Base-by-base conservation (phyloP, 2,329 filamentous ascomycete genomes). In the Spiromastix sp. region DNA sequence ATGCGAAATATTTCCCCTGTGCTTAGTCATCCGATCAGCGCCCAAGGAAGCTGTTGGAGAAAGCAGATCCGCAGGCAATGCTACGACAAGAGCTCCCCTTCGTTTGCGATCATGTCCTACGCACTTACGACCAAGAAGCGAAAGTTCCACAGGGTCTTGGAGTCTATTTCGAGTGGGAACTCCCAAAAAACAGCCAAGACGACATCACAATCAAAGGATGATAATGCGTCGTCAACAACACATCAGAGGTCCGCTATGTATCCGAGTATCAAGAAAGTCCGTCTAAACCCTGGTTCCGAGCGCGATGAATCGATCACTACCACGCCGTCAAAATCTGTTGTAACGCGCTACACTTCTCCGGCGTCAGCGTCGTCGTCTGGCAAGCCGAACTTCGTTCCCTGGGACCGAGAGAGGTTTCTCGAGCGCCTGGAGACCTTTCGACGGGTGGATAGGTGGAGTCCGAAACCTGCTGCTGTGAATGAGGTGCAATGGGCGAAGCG, bases 401-500 rank as follows among this genome's bases (percentile, higher is more conserved):
- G 79, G 63, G 87, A 91, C 55, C 81, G 91, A 35, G 76, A 78
- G 25, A 77, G 85, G 46, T 86, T 96, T 42, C 68, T 96, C 8
- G 76, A 73, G 48, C 70, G 91, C 16, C 68, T 98, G 18, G 81
- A 81, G 41, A 93, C 85, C 0, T 98, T 93, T 54, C 82, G 89
- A 52, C 85, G 89, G 46, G 78, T 96, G 31, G 91, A 85, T 36
- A 75, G 82, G 54, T 98, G 89, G 89, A 81, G 83, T n/a, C 82
- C 85, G 0, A 96, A 96, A 56, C 87, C 91, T 0, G 75, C 87
- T 34, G 70, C 69, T 21, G 79, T 96, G 48, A 85, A 77, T 52
- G 91, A 96, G 60, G 78, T 95, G 5, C 81, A 86, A 56, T 98
- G 91, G 91, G 87, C 87, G 1, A 94, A 89, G 65, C 69, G 83